These are phyloP conservation scores for Spergularia bocconei DNA, from an alignment of 148 eudicot species.

Conservation along the genomic window DNA sequence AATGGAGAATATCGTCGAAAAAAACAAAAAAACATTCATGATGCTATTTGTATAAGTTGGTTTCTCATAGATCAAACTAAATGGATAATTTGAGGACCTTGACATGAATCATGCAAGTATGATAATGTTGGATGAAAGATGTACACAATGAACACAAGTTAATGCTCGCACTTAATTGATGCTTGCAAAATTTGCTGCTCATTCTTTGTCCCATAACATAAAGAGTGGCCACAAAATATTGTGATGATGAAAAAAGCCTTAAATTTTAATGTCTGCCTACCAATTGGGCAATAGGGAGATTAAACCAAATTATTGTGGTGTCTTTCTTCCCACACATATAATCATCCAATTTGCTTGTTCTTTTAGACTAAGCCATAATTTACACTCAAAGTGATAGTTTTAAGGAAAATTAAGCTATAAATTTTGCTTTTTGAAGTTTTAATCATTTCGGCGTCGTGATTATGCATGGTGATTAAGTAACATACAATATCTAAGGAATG, in stretches of 20 bases:
- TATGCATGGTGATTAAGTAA: conserved; percentile 31
- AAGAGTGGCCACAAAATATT: conserved; percentile 14
- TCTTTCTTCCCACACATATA: conserved; percentile 18
- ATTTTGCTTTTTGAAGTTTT: conserved; percentile 23
- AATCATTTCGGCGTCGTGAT: conserved; percentile 24
- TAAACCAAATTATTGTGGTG: conserved; percentile 21
- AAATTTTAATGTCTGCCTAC: conserved; percentile 13
- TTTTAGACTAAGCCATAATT: not conserved
- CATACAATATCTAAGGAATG: conserved; percentile 13
- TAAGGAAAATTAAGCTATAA: not conserved
- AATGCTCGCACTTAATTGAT: conserved; percentile 24
- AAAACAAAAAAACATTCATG: not conserved
- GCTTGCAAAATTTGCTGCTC: conserved; percentile 6
- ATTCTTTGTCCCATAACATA: conserved; percentile 19
- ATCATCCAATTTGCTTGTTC: conserved; percentile 5
- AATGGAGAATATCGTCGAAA: too few relatives aligned
- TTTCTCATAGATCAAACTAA: not conserved
- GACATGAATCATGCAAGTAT: conserved; percentile 18
- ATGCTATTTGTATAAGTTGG: not conserved
- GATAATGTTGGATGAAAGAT: conserved; percentile 22
- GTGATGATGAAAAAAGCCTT: conserved; percentile 16
- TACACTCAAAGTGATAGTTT: not conserved
- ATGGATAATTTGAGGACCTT: conserved; percentile 9
- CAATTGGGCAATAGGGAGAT: conserved; percentile 7
- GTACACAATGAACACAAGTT: conserved; percentile 25